Base-by-base conservation (phyloP, 805 yeast species). In the Wickerhamomyces canadensis region DNA sequence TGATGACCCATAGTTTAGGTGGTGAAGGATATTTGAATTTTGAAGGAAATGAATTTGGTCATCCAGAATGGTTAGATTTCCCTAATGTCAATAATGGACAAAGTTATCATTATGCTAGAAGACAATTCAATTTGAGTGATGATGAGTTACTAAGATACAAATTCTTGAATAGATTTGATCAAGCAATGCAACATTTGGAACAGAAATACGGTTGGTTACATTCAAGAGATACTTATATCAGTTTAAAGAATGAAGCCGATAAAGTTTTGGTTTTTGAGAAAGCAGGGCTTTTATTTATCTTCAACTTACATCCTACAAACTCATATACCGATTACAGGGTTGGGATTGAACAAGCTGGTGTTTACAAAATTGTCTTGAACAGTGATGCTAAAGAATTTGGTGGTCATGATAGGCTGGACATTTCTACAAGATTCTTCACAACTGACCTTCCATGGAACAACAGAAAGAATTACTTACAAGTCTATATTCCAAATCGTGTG, bases 41-140 rank as follows among this genome's bases (percentile, higher is more conserved):
- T 58, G 97, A 91, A 68, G 98, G 98, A 40, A 91, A 91, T 55
- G 98, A 91, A 63, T 91, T 93, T 65, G 98, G 98, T 14, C 98
- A 91, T 54, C 98, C 98, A 4, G 98, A 91, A 59, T 91, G 98
- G 98, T 74, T 93, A 36, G 98, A 91, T 61, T 93, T 91, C 71
- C 98, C 98, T 12, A 78, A 96, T 53, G 81, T 47, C 21, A 96
- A 96, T 25, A 93, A 91, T 61, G 72, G 72, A 19, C 88, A 87
- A 58, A 81, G 93, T 15, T 91, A 84, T 63, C 93, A 85, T 63
- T 91, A 93, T 55, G 96, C 97, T 2, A 76, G 98, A 56, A 77
- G 98, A 53, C 98, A 91, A 62, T 93, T 89, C 72, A 87, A 87
- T 54, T 71, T 91, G 49, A 75, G 82, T 26, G 80, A 82, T 37